phyloP scores from a whole-genome alignment of 2,329 filamentous ascomycete species.

The Diaporthe sp. region DNA sequence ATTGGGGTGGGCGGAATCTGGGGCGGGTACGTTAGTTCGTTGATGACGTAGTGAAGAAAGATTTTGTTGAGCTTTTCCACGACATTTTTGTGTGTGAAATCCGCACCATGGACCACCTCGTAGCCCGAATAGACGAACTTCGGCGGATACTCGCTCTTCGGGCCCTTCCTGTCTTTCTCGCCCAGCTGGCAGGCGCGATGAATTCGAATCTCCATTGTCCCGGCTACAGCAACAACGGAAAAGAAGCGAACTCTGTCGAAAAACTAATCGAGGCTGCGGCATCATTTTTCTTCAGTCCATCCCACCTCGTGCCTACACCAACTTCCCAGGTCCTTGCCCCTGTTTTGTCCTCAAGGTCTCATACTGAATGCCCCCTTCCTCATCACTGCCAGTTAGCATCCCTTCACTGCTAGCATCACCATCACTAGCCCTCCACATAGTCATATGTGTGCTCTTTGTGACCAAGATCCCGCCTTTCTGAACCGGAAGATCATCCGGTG shows the following conservation, averaged over 20 bases:
- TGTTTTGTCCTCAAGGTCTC: neutral
- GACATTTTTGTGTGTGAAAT: neutral
- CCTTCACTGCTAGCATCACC: conserved; percentile 21
- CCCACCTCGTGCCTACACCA: no score
- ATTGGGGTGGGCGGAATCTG: no score
- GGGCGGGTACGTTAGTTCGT: no score
- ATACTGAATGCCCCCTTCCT: neutral
- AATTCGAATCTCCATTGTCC: conserved; percentile 6
- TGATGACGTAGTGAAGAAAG: neutral
- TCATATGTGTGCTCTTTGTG: no score
- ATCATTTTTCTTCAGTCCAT: no score
- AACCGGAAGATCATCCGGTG: neutral
- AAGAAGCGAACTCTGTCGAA: conserved; percentile 29
- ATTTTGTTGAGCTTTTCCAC: neutral
- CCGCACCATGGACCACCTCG: no score
- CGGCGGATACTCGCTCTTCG: neutral
- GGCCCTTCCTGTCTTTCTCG: neutral
- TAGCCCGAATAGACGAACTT: neutral
- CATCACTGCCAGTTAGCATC: conserved; percentile 20
- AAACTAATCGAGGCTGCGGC: no score
- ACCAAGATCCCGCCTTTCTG: no score
- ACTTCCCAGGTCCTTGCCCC: neutral
- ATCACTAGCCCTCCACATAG: conserved; percentile 23
- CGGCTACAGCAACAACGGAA: neutral
- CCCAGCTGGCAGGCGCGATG: neutral